Percentiles rank a stretch among this genome's conserved stretches.
phyloP scores from a whole-genome alignment of 2,329 filamentous ascomycete genomes.

The Fonsecaea multimorphosa region DNA sequence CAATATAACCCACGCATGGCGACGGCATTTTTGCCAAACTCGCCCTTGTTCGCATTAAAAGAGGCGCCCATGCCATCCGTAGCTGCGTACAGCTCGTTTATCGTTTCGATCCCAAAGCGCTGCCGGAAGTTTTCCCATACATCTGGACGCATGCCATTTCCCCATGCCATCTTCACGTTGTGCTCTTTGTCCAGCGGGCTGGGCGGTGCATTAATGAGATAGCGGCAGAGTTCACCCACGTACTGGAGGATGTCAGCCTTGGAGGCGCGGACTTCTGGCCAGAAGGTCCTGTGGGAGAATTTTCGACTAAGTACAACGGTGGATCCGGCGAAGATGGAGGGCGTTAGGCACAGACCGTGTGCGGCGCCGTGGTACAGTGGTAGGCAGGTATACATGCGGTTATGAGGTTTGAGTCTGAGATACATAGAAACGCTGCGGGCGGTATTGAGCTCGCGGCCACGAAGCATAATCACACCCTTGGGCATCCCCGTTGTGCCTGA shows the following conservation, averaged over 20 bases:
- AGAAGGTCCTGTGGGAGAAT: slow-evolving; percentile 40
- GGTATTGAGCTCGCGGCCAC: slow-evolving; percentile 35
- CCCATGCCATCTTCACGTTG: slow-evolving; percentile 51
- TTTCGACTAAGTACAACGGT: slow-evolving; percentile 49
- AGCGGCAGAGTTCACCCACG: slow-evolving; percentile 59
- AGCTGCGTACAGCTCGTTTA: slow-evolving; percentile 78
- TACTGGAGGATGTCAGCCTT: slow-evolving; percentile 65
- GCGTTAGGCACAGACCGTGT: slow-evolving; percentile 53
- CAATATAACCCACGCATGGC: slow-evolving; percentile 72
- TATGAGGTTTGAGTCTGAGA: slow-evolving; percentile 46
- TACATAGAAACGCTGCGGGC: slow-evolving; percentile 43
- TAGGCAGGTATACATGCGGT: slow-evolving; percentile 78
- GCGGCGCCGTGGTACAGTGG: slow-evolving; percentile 78
- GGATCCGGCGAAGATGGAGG: slow-evolving; percentile 60
- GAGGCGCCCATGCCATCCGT: slow-evolving; percentile 73
- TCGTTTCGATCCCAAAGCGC: slow-evolving; percentile 52
- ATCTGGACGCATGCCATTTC: slow-evolving; percentile 57
- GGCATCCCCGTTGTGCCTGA: slow-evolving; percentile 77
- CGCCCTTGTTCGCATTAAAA: slow-evolving; percentile 65
- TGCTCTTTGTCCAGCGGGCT: slow-evolving; percentile 54
- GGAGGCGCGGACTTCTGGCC: slow-evolving; percentile 42
- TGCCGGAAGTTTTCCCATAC: slow-evolving; percentile 56
- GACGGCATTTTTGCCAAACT: slow-evolving; percentile 68
- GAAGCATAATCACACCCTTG: slow-evolving; percentile 62
- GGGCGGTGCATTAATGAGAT: slow-evolving; percentile 53